These are phyloP conservation scores for Bromus sterilis DNA, from an alignment of 176 grass and related monocot genomes.

Conservation along the genomic window DNA sequence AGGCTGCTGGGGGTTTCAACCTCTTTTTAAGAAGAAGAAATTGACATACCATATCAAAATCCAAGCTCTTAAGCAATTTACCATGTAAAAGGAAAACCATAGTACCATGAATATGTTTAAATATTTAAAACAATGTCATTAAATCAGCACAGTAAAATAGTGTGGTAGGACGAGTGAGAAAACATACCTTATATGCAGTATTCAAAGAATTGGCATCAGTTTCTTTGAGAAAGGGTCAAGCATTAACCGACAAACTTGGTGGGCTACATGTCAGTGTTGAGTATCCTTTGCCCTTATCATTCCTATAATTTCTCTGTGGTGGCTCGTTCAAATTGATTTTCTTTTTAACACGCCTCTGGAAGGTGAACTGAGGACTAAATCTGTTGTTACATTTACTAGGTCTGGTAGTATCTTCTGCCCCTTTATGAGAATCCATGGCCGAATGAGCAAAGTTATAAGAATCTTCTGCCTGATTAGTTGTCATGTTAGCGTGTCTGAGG, in stretches of 20 bases:
- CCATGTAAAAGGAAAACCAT: neutral
- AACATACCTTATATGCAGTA: slow-evolving; percentile 20
- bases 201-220: neutral
- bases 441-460: neutral
- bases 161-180: neutral
- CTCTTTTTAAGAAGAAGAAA: too few species aligned
- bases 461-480: neutral
- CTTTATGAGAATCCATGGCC: slow-evolving; percentile 3
- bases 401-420: neutral
- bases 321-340: slow-evolving; percentile 12
- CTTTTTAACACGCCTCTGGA: slow-evolving; percentile 35
- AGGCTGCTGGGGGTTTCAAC: too few species aligned
- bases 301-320: slow-evolving; percentile 6
- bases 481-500: neutral
- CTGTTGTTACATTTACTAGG: slow-evolving; percentile 14
- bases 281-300: neutral
- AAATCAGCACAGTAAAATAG: neutral
- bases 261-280: slow-evolving; percentile 4
- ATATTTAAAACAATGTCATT: neutral
- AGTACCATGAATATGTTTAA: neutral
- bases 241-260: neutral
- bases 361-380: slow-evolving; percentile 29
- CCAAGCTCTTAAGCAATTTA: neutral
- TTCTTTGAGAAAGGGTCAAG: neutral
- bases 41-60: neutral